Conservation (phyloP, 2,329 filamentous ascomycete genomes). For the Decorospora gaudefroyi region DNA sequence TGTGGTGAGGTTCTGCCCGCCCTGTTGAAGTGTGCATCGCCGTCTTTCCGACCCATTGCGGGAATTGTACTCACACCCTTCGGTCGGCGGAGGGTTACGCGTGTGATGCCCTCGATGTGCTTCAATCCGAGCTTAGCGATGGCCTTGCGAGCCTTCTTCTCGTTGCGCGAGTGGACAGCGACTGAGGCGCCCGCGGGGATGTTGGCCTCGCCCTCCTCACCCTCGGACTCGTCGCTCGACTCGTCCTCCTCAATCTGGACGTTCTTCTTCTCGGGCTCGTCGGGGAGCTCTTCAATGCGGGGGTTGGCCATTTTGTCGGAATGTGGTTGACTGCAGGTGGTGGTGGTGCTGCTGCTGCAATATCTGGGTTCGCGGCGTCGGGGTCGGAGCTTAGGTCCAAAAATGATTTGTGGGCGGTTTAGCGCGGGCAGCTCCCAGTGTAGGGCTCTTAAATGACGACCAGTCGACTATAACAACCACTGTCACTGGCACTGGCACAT, state of each 20-base stretch:
- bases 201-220: constrained; percentile 69
- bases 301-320: constrained; percentile 86
- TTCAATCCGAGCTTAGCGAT: constrained; percentile 98
- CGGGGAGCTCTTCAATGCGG: constrained; percentile 95
- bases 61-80: constrained; percentile 83
- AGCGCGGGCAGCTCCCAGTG: constrained; percentile 28
- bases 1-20: constrained; percentile 8
- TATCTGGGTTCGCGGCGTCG: constrained; percentile 18
- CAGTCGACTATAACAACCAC: constrained; percentile 2
- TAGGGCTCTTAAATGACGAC: constrained; percentile 12
- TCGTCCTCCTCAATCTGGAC: constrained; percentile 74
- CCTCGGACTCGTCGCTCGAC: constrained; percentile 74
- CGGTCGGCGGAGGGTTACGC: constrained; percentile 94
- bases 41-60: constrained; percentile 23
- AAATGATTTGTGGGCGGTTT: constrained; percentile 36
- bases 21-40: constrained; percentile 13
- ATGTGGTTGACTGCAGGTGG: constrained; percentile 31
- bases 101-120: constrained; percentile 95
- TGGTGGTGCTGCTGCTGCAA: constrained; percentile 22
- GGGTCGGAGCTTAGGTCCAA: constrained; percentile 24
- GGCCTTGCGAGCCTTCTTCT: constrained; percentile 99
- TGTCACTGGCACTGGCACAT: neutral
- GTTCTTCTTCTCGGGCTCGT: constrained; percentile 79
- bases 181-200: constrained; percentile 85
- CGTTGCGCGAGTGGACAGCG: constrained; percentile 96